Evolutionary conservation across 345 rosid genomes (phyloP).

Genomic region (Ceriops tagal): DNA sequence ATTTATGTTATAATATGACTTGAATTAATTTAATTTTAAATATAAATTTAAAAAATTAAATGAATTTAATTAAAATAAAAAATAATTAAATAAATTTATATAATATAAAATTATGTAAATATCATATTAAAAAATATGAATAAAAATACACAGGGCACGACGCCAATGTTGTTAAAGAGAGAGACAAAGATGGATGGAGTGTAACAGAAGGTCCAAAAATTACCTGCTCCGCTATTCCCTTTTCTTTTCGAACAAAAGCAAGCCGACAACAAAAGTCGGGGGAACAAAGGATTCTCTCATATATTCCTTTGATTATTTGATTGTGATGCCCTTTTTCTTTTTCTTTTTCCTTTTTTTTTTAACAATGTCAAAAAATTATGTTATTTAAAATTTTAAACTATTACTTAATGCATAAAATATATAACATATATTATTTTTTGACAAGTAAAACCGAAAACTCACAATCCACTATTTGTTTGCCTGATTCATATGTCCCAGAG

Average conservation of each 20-base stretch:
- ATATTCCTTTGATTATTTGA: conserved; percentile 11
- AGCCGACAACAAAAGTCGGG: conserved; percentile 27
- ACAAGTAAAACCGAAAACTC: background rate
- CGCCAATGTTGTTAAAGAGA: conserved; percentile 19
- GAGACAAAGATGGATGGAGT: conserved; percentile 9
- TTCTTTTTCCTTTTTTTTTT: background rate
- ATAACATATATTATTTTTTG: no score
- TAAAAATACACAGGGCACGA: background rate
- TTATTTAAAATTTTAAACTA: no score
- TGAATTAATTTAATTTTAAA: no score
- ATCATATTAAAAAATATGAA: no score
- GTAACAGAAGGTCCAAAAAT: conserved; percentile 19
- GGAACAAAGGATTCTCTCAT: conserved; percentile 26
- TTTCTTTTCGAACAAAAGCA: conserved; percentile 28
- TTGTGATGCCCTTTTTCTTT: background rate
- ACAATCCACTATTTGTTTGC: conserved; percentile 5
- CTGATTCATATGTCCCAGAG: conserved; percentile 12
- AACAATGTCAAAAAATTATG: no score
- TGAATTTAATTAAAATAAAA: background rate
- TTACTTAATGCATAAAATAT: no score
- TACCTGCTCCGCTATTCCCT: conserved; percentile 21
- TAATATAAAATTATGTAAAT: no score
- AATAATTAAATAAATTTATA: no score
- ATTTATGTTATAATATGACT: no score
- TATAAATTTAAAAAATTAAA: no score